Base-by-base conservation (phyloP, 2,329 filamentous ascomycete species). In the Xylaria sp. region DNA sequence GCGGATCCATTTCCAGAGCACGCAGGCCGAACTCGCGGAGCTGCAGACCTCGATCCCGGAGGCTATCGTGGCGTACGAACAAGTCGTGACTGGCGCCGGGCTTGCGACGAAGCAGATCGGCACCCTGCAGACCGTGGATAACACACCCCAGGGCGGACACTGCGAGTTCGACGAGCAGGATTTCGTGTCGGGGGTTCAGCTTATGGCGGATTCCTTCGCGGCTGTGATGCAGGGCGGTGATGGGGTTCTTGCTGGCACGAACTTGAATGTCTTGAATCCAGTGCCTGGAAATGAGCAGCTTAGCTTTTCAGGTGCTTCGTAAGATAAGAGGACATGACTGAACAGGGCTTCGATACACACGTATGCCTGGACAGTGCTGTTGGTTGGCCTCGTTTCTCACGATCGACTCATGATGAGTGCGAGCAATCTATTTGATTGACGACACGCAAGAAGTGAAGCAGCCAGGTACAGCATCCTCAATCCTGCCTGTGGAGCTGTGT, bases 1-100 rank as follows among this genome's bases (percentile, higher is more conserved):
- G 25, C 78, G 78, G 56, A 81, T 87, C 19, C 84, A 87, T 71
- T 87, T 81, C 73, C 85, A 87, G 74, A 83, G 78, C 61, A 86
- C 83, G 3, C 77, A 81, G 67, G 73, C 79, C 25, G 85, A 87
- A 70, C 77, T 87, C 3, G 68, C 75, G 2, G 64, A 75, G 8
- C 77, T 87, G 43, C 83, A 87, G 69, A 71, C 68, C 0, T 76
- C 78, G 6, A 86, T 87, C 37, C 84, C 84, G 0, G 71, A 78
- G 58, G 78, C 83, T 12, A 75, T 87, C 31, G 60, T 68, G 28
- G 82, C 84, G 1, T 87, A 84, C 65, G 83, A 86, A 73, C 71
- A 82, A 65, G 67, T 82, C 4, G 84, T 79, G 5, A 67, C 74
- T 0, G 64, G 69, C 12, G 78, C 78, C 0, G 84, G 84, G 0